Percentiles rank a stretch among this genome's conserved stretches.
These are phyloP conservation scores for Saksenaea vasiformis DNA, from an alignment of 371 early-diverging fungal genomes.

Conservation along the genomic window DNA sequence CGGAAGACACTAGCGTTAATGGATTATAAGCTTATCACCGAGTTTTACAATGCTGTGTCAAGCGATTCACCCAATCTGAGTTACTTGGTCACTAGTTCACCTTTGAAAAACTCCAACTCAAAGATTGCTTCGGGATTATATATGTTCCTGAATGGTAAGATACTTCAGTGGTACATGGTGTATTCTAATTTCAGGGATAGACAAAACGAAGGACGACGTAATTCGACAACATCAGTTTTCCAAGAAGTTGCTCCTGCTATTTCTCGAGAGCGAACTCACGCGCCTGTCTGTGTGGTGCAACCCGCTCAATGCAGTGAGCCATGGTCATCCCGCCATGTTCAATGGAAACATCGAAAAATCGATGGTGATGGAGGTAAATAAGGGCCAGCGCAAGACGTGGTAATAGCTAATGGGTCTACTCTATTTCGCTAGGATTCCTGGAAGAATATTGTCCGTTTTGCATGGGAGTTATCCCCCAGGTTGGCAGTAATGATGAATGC, in stretches of 20 bases:
- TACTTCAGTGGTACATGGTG: no score
- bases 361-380: conserved; percentile 48
- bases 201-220: conserved; percentile 45
- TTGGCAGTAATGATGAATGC: conserved; percentile 78
- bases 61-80: conserved; percentile 65
- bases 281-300: conserved; percentile 83
- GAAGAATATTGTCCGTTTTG: conserved; percentile 73
- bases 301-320: conserved; percentile 59
- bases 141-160: conserved; percentile 43
- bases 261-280: conserved; percentile 87
- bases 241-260: conserved; percentile 67
- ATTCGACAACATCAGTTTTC: conserved; percentile 28
- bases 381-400: background rate
- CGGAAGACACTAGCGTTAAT: conserved; percentile 64
- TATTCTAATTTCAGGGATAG: conserved; percentile 7
- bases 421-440: conserved; percentile 63
- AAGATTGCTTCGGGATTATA: conserved; percentile 46
- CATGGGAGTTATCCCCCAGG: conserved; percentile 80
- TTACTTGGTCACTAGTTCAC: conserved; percentile 50
- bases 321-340: conserved; percentile 43
- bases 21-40: conserved; percentile 70
- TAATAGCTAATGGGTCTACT: background rate
- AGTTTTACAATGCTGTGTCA: conserved; percentile 67
- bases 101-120: conserved; percentile 38
- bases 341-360: conserved; percentile 49